phyloP scores from a whole-genome alignment of 2,329 filamentous ascomycete genomes.

The Cylindrodendrum hubeiense region DNA sequence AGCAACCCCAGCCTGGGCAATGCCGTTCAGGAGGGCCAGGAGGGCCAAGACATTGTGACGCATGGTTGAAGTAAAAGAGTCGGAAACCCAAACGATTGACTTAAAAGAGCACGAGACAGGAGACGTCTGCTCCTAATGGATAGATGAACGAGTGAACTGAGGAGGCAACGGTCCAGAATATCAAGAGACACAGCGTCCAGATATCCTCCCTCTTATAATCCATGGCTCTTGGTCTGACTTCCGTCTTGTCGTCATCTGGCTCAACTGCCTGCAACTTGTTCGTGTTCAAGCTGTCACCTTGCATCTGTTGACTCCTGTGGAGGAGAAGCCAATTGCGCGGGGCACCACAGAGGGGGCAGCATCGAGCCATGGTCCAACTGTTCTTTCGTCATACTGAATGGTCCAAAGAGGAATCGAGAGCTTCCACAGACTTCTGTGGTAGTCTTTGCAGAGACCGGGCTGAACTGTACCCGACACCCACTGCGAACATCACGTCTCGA shows the following conservation, averaged over 20 bases:
- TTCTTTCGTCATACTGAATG: conserved; percentile 11
- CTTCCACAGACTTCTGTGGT: conserved; percentile 23
- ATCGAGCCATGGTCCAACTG: conserved; percentile 1
- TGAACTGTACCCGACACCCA: conserved; percentile 16
- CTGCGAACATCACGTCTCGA: neutral
- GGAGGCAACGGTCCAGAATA: neutral
- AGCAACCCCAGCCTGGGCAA: conserved; percentile 35
- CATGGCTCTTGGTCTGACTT: neutral
- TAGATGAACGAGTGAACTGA: conserved; percentile 18
- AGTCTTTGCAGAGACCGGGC: conserved; percentile 2
- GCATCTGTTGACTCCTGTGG: conserved; percentile 16
- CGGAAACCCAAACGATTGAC: conserved; percentile 26
- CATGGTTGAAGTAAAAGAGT: conserved; percentile 32
- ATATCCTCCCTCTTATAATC: conserved; percentile 22
- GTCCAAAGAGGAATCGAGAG: neutral
- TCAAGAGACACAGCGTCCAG: neutral
- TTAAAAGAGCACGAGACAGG: conserved; percentile 4
- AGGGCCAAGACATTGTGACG: conserved; percentile 39
- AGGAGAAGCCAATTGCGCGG: conserved; percentile 19
- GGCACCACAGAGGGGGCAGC: conserved; percentile 1
- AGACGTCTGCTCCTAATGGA: conserved; percentile 19
- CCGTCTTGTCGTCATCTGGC: neutral
- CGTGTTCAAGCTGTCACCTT: conserved; percentile 9
- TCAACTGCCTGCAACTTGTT: neutral
- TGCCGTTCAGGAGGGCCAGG: conserved; percentile 38